Base-by-base conservation (phyloP, 192 early-diverging fungal species). In the Borealophlyctis nickersoniae region DNA sequence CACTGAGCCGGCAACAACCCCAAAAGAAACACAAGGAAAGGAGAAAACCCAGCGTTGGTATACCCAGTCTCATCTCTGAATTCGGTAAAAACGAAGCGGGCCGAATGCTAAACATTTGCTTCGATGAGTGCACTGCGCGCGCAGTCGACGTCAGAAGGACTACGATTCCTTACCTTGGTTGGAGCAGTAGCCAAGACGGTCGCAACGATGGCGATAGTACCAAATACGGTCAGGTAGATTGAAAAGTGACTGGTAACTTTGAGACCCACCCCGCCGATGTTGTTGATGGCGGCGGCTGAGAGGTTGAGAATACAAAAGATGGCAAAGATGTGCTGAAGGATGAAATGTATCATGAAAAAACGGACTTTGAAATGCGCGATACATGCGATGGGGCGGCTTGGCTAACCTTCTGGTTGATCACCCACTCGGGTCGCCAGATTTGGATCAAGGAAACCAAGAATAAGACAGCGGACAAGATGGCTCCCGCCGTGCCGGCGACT, bases 121-220 rank as follows among this genome's bases (percentile, higher is more conserved):
- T 3, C 30, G 2, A 36, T 59, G 22, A 59, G 35, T 2, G 45
- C n/a, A n/a, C n/a, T n/a, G n/a, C n/a, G n/a, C n/a, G 13, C 27
- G 57, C 45, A 33, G 35, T 39, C 3, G 19, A 1, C 5, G 23
- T 22, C 3, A 36, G 35, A 14, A 36, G 35, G 22, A 19, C 22
- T 36, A 33, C 57, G n/a, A 59, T 28, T n/a, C n/a, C 52, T 72
- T 7, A 73, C 49, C 32, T 73, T 63, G 30, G 49, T 54, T 3
- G 53, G 14, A 23, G 66, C 51, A 16, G 69, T 72, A 9, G 69
- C 74, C 28, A 81, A 66, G 23, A 79, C 22, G 3, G 66, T 59
- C 52, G 73, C 65, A 36, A 81, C 65, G 36, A 81, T 75, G 11
- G 74, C 60, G 27, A 77, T 23, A 13, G 67, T 68, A 26, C 77